phyloP scores from a whole-genome alignment of 2,329 filamentous ascomycete genomes.

The Fonsecaea nubica region DNA sequence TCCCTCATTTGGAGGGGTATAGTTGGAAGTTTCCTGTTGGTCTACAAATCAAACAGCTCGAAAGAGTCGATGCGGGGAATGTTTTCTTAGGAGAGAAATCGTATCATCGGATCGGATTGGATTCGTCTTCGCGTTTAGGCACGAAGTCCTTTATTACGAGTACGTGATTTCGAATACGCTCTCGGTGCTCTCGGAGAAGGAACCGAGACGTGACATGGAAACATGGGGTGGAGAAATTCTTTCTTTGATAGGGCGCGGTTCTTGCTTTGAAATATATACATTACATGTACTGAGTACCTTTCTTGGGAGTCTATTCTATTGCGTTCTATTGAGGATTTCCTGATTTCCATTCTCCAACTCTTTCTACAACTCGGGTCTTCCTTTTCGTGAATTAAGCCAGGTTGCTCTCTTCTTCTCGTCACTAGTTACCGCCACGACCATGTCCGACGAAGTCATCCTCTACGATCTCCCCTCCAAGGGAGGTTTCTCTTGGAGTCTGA shows the following conservation, averaged over 20 bases:
- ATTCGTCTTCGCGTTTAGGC: not conserved
- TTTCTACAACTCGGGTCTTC: too few species aligned
- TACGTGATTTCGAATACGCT: slow-evolving; percentile 1
- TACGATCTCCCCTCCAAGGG: slow-evolving; percentile 68
- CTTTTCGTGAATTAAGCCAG: too few species aligned
- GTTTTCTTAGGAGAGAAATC: not conserved
- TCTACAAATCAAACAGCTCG: not conserved
- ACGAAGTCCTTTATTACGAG: not conserved
- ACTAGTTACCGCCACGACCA: slow-evolving; percentile 2
- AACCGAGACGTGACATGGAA: not conserved
- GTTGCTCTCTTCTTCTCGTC: too few species aligned
- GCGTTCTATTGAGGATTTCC: too few species aligned
- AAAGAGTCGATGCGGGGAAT: not conserved
- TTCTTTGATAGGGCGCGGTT: too few species aligned
- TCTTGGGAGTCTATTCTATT: too few species aligned
- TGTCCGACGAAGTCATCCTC: slow-evolving; percentile 55
- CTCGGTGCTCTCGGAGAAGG: not conserved
- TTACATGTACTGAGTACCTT: too few species aligned
- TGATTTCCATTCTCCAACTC: too few species aligned
- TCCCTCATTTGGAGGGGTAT: too few species aligned
- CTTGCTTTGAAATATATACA: too few species aligned
- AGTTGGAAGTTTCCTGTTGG: not conserved
- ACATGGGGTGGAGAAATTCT: too few species aligned
- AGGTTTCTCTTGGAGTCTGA: slow-evolving; percentile 66
- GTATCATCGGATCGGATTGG: not conserved